Percentiles rank a stretch among this genome's conserved stretches.
These are phyloP conservation scores for Stropharia rugosoannulata DNA, from an alignment of 768 basidiomycete genomes.

Conservation along the genomic window DNA sequence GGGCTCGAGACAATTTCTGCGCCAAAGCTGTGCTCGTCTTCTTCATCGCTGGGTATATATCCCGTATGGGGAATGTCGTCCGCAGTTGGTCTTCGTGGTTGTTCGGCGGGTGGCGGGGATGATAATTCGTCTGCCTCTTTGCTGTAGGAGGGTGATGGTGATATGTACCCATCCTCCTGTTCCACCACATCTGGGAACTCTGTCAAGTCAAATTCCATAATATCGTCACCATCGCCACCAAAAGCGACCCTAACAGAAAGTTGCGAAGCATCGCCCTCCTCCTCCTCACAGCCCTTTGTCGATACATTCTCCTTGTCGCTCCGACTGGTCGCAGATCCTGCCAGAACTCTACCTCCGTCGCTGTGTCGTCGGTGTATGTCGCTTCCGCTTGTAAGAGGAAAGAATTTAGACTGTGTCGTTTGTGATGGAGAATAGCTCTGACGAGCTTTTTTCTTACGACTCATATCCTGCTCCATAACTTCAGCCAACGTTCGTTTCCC, in stretches of 20 bases:
- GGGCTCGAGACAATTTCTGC: conserved; percentile 29
- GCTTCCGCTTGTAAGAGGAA: conserved; percentile 13
- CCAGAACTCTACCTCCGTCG: conserved; percentile 21
- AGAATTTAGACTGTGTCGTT: conserved; percentile 39
- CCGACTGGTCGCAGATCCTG: conserved; percentile 31
- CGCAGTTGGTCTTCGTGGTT: neutral
- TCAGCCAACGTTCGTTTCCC: conserved; percentile 76
- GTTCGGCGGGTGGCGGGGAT: conserved; percentile 48
- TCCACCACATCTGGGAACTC: conserved; percentile 46
- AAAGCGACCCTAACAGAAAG: conserved; percentile 37
- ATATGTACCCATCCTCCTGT: conserved; percentile 84
- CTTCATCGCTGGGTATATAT: conserved; percentile 16
- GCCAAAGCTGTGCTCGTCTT: conserved; percentile 18
- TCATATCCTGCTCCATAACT: conserved; percentile 66
- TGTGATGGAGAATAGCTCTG: conserved; percentile 17
- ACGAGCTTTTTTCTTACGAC: conserved; percentile 43
- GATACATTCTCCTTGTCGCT: conserved; percentile 45
- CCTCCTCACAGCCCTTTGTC: conserved; percentile 19
- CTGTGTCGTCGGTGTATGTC: conserved; percentile 19
- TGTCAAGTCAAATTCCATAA: conserved; percentile 38
- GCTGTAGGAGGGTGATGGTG: conserved; percentile 59
- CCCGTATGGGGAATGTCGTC: conserved; percentile 1
- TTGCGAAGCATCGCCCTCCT: conserved; percentile 28
- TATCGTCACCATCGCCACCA: conserved; percentile 34
- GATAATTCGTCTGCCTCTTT: conserved; percentile 65